Evolutionary conservation across 305 asterid species (phyloP).

Genomic region (Fraxinus velutina): DNA sequence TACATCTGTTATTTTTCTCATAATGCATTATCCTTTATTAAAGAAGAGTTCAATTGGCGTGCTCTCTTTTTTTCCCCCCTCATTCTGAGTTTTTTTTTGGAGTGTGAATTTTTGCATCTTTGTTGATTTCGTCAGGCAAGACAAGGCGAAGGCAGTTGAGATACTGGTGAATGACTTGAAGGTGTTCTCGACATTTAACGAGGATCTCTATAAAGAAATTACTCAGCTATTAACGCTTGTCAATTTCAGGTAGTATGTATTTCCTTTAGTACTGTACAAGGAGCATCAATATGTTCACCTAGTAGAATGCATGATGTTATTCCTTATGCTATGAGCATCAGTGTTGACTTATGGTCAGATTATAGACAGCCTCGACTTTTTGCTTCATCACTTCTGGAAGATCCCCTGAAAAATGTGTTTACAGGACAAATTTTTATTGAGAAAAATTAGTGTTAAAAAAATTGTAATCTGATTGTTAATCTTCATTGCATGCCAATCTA

Average conservation of each 20-base stretch:
- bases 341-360: background rate
- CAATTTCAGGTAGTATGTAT: conserved; percentile 62
- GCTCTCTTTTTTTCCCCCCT: background rate
- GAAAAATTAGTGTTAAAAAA: background rate
- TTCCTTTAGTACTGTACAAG: conserved; percentile 20
- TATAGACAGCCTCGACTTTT: background rate
- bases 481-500: background rate
- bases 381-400: background rate
- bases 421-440: background rate
- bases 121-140: conserved; percentile 47
- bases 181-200: conserved; percentile 78
- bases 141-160: conserved; percentile 76
- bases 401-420: background rate
- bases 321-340: conserved; percentile 8
- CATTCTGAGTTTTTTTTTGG: background rate
- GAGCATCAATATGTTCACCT: background rate
- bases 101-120: background rate
- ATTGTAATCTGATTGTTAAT: background rate
- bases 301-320: conserved; percentile 4
- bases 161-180: conserved; percentile 72
- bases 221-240: conserved; percentile 73
- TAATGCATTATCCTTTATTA: background rate
- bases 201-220: conserved; percentile 72
- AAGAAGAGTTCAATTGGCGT: background rate
- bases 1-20: conserved; percentile 1